phyloP scores from a whole-genome alignment of 441 rosid genomes.

The Corymbia calophylla region DNA sequence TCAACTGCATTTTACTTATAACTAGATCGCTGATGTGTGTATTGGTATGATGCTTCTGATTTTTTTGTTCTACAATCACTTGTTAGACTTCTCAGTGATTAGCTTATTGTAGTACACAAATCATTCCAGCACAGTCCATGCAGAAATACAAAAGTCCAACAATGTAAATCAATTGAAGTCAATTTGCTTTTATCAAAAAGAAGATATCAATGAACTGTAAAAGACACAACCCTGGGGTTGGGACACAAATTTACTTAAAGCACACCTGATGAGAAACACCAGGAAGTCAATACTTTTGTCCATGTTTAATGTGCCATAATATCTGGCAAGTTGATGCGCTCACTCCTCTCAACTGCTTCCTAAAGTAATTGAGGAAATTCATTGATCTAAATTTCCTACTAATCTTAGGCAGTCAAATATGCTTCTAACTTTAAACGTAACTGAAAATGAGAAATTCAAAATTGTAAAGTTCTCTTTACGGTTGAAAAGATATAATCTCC shows the following conservation, averaged over 20 bases:
- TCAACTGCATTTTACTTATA: not conserved
- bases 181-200: not conserved
- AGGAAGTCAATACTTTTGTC: not conserved
- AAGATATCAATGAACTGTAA: not conserved
- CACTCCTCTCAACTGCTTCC: not conserved
- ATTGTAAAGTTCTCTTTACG: not conserved
- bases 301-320: not conserved
- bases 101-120: not conserved
- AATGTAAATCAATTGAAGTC: not conserved
- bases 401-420: not conserved
- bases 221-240: not conserved
- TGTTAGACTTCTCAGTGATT: not conserved
- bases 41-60: not conserved
- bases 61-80: not conserved
- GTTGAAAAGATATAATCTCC: not conserved
- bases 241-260: not conserved
- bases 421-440: not conserved
- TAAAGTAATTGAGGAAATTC: not conserved
- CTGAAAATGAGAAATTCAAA: not conserved
- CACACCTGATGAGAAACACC: not conserved
- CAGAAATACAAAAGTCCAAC: not conserved
- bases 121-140: not conserved
- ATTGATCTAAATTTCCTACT: not conserved
- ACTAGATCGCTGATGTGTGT: not conserved
- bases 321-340: not conserved